Conservation (phyloP, 1,284 basidiomycete species). For the Tylopilus sp. region DNA sequence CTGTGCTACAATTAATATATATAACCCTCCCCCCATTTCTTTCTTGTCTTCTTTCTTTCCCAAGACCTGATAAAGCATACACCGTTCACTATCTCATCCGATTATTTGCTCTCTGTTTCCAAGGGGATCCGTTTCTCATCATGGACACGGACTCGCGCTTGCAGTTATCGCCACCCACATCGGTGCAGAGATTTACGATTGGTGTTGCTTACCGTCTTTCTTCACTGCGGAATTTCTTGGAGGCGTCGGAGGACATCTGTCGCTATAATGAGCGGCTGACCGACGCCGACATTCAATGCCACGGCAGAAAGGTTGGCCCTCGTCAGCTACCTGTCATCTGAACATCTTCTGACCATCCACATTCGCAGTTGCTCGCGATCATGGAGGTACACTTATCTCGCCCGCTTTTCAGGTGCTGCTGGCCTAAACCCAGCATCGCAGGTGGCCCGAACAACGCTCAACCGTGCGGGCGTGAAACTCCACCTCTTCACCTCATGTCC, state of each 20-base stretch:
- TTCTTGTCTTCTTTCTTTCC: conserved; percentile 13
- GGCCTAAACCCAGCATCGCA: conserved; percentile 13
- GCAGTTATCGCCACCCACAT: conserved; percentile 19
- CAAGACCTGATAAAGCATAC: conserved; percentile 5
- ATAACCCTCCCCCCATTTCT: conserved; percentile 19
- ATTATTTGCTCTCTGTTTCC: conserved; percentile 18
- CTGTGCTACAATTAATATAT: conserved; percentile 31
- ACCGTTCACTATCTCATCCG: conserved; percentile 3
- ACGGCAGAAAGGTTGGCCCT: conserved; percentile 33
- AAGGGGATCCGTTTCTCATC: conserved; percentile 17
- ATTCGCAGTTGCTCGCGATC: conserved; percentile 27
- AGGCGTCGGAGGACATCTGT: conserved; percentile 33
- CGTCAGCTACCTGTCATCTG: not conserved
- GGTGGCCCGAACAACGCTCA: conserved; percentile 36
- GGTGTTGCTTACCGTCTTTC: conserved; percentile 33
- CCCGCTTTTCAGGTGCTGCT: not conserved
- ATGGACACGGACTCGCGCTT: conserved; percentile 11
- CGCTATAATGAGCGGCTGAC: conserved; percentile 20
- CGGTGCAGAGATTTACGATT: conserved; percentile 30
- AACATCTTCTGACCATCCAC: conserved; percentile 12
- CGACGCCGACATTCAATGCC: conserved; percentile 24
- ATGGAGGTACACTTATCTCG: conserved; percentile 28
- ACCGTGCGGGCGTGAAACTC: conserved; percentile 32
- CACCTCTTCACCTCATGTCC: conserved; percentile 36
- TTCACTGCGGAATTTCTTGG: conserved; percentile 32